phyloP scores from a whole-genome alignment of 345 rosid species.

The Isatis tinctoria region DNA sequence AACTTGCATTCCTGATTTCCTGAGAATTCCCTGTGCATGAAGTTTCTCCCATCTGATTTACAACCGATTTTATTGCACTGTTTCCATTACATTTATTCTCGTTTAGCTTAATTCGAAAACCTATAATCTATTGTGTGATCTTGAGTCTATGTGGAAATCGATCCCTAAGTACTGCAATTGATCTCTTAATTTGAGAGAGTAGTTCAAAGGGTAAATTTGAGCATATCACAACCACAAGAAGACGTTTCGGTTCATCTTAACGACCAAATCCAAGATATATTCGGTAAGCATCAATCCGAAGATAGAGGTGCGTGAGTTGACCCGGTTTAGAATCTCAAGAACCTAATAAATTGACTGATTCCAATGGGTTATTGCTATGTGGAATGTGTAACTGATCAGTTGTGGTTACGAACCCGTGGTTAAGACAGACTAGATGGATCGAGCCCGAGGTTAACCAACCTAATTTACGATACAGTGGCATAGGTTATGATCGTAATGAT shows the following conservation, averaged over 20 bases:
- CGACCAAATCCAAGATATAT: background rate
- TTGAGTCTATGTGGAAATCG: too few species aligned
- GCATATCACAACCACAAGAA: background rate
- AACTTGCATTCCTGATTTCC: too few species aligned
- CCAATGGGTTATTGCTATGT: background rate
- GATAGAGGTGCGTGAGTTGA: background rate
- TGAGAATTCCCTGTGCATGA: too few species aligned
- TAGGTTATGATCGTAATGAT: background rate
- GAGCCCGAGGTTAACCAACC: background rate
- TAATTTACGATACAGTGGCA: background rate
- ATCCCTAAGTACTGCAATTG: too few species aligned
- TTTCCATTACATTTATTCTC: too few species aligned
- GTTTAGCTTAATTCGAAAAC: too few species aligned
- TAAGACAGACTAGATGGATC: background rate
- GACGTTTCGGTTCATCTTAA: background rate
- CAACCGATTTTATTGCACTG: too few species aligned
- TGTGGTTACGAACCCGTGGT: background rate
- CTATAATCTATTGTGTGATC: too few species aligned
- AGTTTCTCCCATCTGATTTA: too few species aligned
- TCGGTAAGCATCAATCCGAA: background rate
- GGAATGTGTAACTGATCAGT: background rate
- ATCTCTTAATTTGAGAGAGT: too few species aligned
- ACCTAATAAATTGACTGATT: background rate
- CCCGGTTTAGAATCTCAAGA: background rate
- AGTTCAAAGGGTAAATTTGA: too few species aligned